These are phyloP conservation scores for Amanita inopinata DNA, from an alignment of 768 basidiomycete species.

Conservation along the genomic window DNA sequence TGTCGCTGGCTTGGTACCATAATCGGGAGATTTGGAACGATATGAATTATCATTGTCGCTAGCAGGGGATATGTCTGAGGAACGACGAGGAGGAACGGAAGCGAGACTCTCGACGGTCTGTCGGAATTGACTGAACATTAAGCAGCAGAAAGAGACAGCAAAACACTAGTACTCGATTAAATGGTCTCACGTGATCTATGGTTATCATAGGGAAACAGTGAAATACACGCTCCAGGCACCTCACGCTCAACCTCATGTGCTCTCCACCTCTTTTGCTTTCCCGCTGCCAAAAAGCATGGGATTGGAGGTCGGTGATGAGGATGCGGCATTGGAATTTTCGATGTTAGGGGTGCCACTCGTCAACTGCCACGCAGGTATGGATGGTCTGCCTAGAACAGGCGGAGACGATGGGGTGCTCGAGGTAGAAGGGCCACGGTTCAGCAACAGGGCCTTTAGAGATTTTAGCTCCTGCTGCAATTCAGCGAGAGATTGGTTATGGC, in stretches of 20 bases:
- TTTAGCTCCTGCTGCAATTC: slow-evolving; percentile 93
- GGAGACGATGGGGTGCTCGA: slow-evolving; percentile 41
- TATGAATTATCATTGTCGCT: slow-evolving; percentile 19
- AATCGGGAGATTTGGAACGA: slow-evolving; percentile 12
- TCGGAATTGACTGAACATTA: slow-evolving; percentile 75
- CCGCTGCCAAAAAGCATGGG: not conserved
- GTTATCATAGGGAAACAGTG: too few species aligned
- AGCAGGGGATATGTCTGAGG: slow-evolving; percentile 16
- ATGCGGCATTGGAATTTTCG: slow-evolving; percentile 12
- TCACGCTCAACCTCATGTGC: slow-evolving; percentile 6
- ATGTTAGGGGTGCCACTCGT: slow-evolving; percentile 25
- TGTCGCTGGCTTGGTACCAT: slow-evolving; percentile 12
- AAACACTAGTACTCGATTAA: not conserved
- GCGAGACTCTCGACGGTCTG: slow-evolving; percentile 67
- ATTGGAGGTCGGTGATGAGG: slow-evolving; percentile 10
- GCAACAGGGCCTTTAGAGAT: slow-evolving; percentile 82
- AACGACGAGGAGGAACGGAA: slow-evolving; percentile 32
- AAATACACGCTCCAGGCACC: too few species aligned
- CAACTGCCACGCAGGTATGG: slow-evolving; percentile 91
- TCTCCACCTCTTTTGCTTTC: slow-evolving; percentile 5
- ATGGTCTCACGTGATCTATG: not conserved
- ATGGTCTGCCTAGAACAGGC: slow-evolving; percentile 46
- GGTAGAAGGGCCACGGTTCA: slow-evolving; percentile 54
- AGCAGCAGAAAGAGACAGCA: not conserved
- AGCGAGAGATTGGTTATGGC: slow-evolving; percentile 69